Base-by-base conservation (phyloP, 1,284 basidiomycete species). In the Ustilago bromivora region DNA sequence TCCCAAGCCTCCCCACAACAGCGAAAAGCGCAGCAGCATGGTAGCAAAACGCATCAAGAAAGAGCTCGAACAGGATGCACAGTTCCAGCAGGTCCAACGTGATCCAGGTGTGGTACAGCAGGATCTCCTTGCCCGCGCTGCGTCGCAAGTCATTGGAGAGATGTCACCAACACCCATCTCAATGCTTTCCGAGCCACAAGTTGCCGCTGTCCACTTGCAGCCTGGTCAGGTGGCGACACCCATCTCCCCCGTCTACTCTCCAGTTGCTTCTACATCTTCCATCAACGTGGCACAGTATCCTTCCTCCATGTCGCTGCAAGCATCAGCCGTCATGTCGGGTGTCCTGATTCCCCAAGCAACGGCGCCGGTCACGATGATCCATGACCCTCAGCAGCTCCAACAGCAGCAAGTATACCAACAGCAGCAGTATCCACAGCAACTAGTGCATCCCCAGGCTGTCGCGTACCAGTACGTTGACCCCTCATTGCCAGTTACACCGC, bases 21-120 rank as follows among this genome's bases (percentile, higher is more conserved):
- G 35, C 19, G 60, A 66, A 15, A 77, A 65, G 58, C 60, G 68
- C 60, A 74, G 78, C 71, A 70, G 71, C 36, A 72, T 80, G 59
- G 77, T 76, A n/a, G 75, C 73, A 3, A 72, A 57, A 10, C 70
- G 81, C 2, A 36, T 83, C 36, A 78, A 70, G 41, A 82, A 78
- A 61, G 81, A 83, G 69, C 66, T 83, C 51, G 64, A 83, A 54
- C 72, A 82, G 49, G 81, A 83, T 19, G 81, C 81, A 9, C 76
- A 78, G 49, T 80, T 40, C 36, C 79, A 83, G 52, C 81, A 82
- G 43, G 49, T 72, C 7, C 66, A 70, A 19, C 63, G 69, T 35
- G 79, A 80, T 57, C 68, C 79, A 13, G 79, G 76, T 54, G 43
- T 81, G 19, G 56, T 71, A 5, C 62, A 73, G 12, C 76, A 80